Percentiles rank a stretch among this genome's conserved stretches.
Conservation (phyloP, 805 yeast genomes). For the Spathaspora hagerdaliae region DNA sequence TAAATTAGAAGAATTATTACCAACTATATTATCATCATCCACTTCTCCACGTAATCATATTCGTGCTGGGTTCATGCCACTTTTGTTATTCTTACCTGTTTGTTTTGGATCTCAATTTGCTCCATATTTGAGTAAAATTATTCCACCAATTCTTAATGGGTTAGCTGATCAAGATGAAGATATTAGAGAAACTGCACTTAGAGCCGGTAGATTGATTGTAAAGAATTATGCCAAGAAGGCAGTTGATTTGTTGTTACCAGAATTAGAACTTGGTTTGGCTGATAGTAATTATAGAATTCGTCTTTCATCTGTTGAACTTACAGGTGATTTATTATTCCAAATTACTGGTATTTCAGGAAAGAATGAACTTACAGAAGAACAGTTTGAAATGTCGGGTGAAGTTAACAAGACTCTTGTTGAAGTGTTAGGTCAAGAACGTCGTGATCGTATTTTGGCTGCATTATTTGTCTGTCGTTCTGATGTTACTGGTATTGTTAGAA, state of each 20-base stretch:
- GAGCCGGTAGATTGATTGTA: constrained; percentile 90
- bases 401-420: constrained; percentile 65
- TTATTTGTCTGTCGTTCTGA: constrained; percentile 93
- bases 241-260: constrained; percentile 89
- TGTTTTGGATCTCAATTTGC: constrained; percentile 90
- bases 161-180: constrained; percentile 86
- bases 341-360: constrained; percentile 85
- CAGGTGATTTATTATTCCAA: constrained; percentile 93
- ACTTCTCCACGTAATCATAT: constrained; percentile 61
- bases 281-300: constrained; percentile 84
- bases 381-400: constrained; percentile 42
- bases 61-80: constrained; percentile 90
- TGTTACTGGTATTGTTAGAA: constrained; percentile 79
- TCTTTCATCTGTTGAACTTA: constrained; percentile 87
- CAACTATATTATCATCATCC: constrained; percentile 71
- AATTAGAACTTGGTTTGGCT: constrained; percentile 83
- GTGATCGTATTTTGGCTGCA: constrained; percentile 82
- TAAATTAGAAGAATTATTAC: constrained; percentile 85
- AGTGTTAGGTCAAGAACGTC: constrained; percentile 80
- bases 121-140: constrained; percentile 78
- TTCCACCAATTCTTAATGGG: constrained; percentile 90
- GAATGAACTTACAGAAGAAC: constrained; percentile 61
- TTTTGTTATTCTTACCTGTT: constrained; percentile 85
- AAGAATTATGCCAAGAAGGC: constrained; percentile 89
- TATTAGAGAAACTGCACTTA: constrained; percentile 82